Evolutionary conservation across 2,329 filamentous ascomycete genomes (phyloP), one percentile per base, ranked within the genome.

Genomic region (Penicillium sp.): DNA sequence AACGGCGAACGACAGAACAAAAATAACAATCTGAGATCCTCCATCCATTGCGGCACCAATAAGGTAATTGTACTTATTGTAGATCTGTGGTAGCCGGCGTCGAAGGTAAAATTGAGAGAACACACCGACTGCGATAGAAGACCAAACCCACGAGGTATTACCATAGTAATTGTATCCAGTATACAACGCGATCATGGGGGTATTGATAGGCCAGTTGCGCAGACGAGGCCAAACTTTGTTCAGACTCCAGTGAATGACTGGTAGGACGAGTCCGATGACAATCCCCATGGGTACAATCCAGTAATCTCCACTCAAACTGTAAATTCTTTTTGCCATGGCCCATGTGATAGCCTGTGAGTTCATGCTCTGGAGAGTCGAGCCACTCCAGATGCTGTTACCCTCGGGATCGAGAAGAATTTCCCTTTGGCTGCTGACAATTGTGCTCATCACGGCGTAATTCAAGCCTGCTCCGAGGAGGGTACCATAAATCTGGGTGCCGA

Each of bases 361-460:
- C 54, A 68, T 60, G 14, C 62, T 66, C 63, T 84, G 81, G 19
- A 83, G 71, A 0, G 70, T 75, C 0, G 80, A 78, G 16, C 81
- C 81, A 48, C 78, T 81, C 81, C 81, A 84, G 3, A 78, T 73
- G 14, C 71, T 70, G 62, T 79, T 77, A 22, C 81, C 81, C 51
- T 80, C 68, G 13, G 70, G 70, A 47, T 77, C 65, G 2, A 69
- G 63, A 1, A 83, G 76, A 1, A 83, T 70, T 0, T 77, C 79
- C 10, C 75, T 73, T 53, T 83, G 79, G 29, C 71, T 70, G 5
- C 63, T 75, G 1, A 83, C 79, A 37, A 84, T 82, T 27, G 75
- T 76, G 14, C 75, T 78, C 82, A 84, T 84, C 48, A 83, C 76
- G 9, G 74, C 79, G 50, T 83, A 84, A 70, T 80, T 82, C 63